These are phyloP conservation scores for Sanguinoderma infundibulare DNA, from an alignment of 1,284 basidiomycete species.

Conservation along the genomic window DNA sequence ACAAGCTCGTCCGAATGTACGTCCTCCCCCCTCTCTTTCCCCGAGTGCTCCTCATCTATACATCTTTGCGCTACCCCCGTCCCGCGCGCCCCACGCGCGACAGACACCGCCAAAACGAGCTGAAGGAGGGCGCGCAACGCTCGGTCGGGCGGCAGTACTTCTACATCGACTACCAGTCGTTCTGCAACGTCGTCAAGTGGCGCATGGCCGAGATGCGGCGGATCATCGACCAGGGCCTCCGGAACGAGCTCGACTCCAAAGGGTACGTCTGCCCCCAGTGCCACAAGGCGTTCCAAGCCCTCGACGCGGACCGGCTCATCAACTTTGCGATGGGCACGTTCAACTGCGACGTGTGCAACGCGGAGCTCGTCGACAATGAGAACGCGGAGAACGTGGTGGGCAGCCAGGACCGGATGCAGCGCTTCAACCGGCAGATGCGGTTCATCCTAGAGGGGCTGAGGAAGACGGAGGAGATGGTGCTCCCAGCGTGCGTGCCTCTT, in stretches of 20 bases:
- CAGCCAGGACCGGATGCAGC: conserved; percentile 92
- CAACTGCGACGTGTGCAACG: conserved; percentile 78
- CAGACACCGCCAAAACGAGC: conserved; percentile 85
- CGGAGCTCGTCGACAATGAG: conserved; percentile 91
- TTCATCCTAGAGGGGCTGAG: conserved; percentile 88
- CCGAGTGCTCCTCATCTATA: background rate
- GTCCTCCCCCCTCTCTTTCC: conserved; percentile 33
- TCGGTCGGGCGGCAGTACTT: conserved; percentile 89
- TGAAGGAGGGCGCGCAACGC: conserved; percentile 82
- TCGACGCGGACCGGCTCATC: conserved; percentile 86
- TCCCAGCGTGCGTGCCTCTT: conserved; percentile 63
- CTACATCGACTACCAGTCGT: conserved; percentile 94
- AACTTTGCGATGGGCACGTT: conserved; percentile 69
- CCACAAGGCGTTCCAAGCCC: conserved; percentile 81
- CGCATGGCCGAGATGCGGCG: conserved; percentile 93
- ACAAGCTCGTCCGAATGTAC: conserved; percentile 85
- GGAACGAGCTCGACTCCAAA: conserved; percentile 95
- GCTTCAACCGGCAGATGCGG: conserved; percentile 92
- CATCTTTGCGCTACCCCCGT: background rate
- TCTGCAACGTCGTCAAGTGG: conserved; percentile 98
- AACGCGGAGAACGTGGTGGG: conserved; percentile 83
- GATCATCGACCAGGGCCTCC: conserved; percentile 85
- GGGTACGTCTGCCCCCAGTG: conserved; percentile 96
- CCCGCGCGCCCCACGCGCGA: background rate
- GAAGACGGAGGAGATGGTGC: conserved; percentile 86